Conservation (phyloP, 2,329 filamentous ascomycete genomes). For the Aspergillus bombycis region DNA sequence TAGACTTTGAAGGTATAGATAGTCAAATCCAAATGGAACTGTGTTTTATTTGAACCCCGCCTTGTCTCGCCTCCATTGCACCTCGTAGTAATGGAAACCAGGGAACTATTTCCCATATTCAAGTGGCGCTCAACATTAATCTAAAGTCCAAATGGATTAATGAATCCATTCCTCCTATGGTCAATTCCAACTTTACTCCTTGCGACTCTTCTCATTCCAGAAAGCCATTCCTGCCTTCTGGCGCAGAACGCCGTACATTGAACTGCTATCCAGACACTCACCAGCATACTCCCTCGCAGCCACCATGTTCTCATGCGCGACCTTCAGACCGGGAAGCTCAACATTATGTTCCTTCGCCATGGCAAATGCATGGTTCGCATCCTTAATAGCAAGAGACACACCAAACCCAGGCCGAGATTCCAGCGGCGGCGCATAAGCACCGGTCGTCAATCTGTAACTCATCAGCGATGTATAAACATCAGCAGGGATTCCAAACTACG, state of each 20-base stretch:
- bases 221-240: constrained; percentile 41
- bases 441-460: constrained; percentile 43
- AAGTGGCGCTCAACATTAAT: too few species aligned
- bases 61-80: background rate
- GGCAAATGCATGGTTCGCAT: constrained; percentile 38
- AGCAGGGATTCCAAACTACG: background rate
- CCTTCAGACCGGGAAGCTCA: constrained; percentile 35
- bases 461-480: background rate
- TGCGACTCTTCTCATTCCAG: constrained; percentile 44
- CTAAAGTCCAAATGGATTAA: background rate
- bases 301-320: constrained; percentile 41
- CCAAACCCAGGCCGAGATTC: constrained; percentile 40
- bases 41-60: background rate
- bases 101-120: background rate
- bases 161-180: background rate
- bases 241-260: constrained; percentile 42
- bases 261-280: constrained; percentile 42
- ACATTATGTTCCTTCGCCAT: constrained; percentile 37
- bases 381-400: constrained; percentile 43
- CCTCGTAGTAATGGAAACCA: background rate
- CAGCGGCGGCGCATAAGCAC: constrained; percentile 45
- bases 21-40: background rate
- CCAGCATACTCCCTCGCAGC: constrained; percentile 40
- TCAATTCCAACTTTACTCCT: constrained; percentile 11
- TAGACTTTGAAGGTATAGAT: background rate